These are phyloP conservation scores for Limnanthes douglasii DNA, from an alignment of 345 rosid species.

Conservation along the genomic window DNA sequence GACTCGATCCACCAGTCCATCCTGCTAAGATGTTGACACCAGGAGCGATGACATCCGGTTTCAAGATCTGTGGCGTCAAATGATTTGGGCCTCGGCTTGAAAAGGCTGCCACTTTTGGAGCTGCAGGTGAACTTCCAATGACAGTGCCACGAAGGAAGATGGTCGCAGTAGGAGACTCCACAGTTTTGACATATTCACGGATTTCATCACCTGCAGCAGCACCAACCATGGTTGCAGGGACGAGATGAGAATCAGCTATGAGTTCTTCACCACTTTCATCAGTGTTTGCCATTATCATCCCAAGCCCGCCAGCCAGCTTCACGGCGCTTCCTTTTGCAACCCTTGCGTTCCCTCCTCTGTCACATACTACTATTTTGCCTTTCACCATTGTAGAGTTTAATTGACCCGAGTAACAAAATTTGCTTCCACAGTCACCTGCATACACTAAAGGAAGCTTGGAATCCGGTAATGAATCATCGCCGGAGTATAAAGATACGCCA, in stretches of 20 bases:
- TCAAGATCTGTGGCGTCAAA: constrained; percentile 40
- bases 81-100: constrained; percentile 69
- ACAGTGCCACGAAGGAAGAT: constrained; percentile 34
- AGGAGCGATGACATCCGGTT: constrained; percentile 79
- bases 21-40: constrained; percentile 82
- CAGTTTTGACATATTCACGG: constrained; percentile 22
- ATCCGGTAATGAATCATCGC: constrained; percentile 23
- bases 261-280: constrained; percentile 49
- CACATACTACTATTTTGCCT: constrained; percentile 52
- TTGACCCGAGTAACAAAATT: constrained; percentile 31
- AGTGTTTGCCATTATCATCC: constrained; percentile 57
- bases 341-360: constrained; percentile 53
- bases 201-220: constrained; percentile 28
- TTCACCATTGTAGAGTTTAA: constrained; percentile 21
- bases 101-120: constrained; percentile 63
- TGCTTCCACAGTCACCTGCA: constrained; percentile 44
- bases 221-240: constrained; percentile 56
- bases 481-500: constrained; percentile 68
- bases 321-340: constrained; percentile 58
- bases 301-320: constrained; percentile 50
- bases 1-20: constrained; percentile 52
- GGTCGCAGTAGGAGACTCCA: constrained; percentile 33
- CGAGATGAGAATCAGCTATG: constrained; percentile 58
- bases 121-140: constrained; percentile 33
- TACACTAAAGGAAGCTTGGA: constrained; percentile 38